A percentile compares a stretch with the other conserved stretches of the same genome.
These are phyloP conservation scores for Diaporthe citrichinensis DNA, from an alignment of 2,329 filamentous ascomycete genomes.

Conservation along the genomic window DNA sequence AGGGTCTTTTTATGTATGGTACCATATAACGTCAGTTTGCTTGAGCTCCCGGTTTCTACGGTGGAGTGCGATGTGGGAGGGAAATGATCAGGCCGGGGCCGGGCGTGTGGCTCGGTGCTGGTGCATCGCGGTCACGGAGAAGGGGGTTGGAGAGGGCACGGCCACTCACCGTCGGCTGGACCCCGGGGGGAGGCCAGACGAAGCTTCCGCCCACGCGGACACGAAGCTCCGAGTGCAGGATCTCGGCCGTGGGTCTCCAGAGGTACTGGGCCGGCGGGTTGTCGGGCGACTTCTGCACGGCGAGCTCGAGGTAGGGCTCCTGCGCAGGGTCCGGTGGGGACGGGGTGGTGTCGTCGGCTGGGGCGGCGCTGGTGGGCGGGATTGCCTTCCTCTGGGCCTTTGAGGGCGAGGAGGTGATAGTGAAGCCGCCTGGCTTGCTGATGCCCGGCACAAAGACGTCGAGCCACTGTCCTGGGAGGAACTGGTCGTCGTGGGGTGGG, in stretches of 20 bases:
- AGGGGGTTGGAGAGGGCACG: slow-evolving; percentile 43
- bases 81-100: too few relatives aligned
- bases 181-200: slow-evolving; percentile 76
- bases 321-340: not conserved
- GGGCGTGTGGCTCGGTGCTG: too few relatives aligned
- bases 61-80: not conserved
- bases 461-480: slow-evolving; percentile 89
- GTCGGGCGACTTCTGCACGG: slow-evolving; percentile 78
- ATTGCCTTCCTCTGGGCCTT: slow-evolving; percentile 53
- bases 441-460: slow-evolving; percentile 83
- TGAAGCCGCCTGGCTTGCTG: slow-evolving; percentile 85
- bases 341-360: not conserved
- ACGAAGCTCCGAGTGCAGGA: slow-evolving; percentile 70
- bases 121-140: not conserved
- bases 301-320: slow-evolving; percentile 78
- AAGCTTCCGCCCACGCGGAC: slow-evolving; percentile 88
- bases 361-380: not conserved
- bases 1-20: slow-evolving; percentile 13
- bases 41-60: not conserved
- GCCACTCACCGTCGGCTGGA: slow-evolving; percentile 51
- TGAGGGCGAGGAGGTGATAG: slow-evolving; percentile 83
- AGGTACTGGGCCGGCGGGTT: slow-evolving; percentile 85
- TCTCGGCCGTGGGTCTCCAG: slow-evolving; percentile 70
- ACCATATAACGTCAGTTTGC: not conserved
- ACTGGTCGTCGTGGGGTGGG: slow-evolving; percentile 63